Evolutionary conservation across 495 filamentous ascomycete species (phyloP).

Genomic region (Massariosphaeria phaeospora): DNA sequence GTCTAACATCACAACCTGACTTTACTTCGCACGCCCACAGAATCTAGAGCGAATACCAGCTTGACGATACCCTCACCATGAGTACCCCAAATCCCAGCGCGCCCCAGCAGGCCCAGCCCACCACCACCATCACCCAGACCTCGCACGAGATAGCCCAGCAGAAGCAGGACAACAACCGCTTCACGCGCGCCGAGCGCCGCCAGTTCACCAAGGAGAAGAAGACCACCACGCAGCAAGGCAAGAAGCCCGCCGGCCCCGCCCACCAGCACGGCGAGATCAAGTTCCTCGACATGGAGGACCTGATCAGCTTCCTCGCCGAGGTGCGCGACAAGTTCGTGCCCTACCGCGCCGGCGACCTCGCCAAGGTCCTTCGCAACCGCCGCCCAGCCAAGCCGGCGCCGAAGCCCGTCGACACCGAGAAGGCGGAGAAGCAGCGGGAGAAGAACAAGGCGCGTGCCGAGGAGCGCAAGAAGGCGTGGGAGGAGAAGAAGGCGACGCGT

Average conservation of each 20-base stretch:
- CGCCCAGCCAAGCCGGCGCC: too few relatives aligned
- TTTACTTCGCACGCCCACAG: too few relatives aligned
- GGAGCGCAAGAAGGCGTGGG: background rate
- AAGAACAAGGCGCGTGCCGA: background rate
- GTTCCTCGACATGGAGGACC: too few relatives aligned
- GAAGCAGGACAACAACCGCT: background rate
- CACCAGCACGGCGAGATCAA: background rate
- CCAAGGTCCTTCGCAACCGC: too few relatives aligned
- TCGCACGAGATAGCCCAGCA: background rate
- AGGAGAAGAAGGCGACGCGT: constrained; percentile 6
- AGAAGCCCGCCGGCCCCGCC: background rate
- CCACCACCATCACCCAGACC: background rate
- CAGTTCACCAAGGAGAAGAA: background rate
- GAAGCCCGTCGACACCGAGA: background rate
- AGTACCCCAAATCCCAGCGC: background rate
- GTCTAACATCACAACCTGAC: too few relatives aligned
- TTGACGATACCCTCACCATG: background rate
- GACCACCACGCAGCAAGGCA: background rate
- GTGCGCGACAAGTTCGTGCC: too few relatives aligned
- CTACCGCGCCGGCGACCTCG: too few relatives aligned
- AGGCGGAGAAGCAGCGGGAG: background rate
- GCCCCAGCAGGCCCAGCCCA: background rate
- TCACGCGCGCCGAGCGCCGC: background rate
- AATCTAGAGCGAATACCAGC: too few relatives aligned
- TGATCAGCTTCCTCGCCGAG: too few relatives aligned